These are phyloP conservation scores for Aspergillus phoenicis DNA, from an alignment of 2,329 filamentous ascomycete species.

Conservation along the genomic window DNA sequence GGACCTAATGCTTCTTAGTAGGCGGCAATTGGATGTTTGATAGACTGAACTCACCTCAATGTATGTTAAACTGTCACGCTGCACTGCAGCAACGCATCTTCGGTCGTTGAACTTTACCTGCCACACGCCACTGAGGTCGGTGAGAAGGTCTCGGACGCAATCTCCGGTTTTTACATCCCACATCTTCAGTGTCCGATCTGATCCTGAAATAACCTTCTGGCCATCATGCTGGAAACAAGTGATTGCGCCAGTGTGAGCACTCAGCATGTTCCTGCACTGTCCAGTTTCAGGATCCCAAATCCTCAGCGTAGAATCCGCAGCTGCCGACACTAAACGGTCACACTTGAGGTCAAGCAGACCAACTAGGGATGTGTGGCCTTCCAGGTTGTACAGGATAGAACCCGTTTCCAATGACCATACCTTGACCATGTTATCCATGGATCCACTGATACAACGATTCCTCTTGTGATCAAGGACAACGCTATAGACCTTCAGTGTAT, in stretches of 20 bases:
- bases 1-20: conserved; percentile 64
- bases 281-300: conserved; percentile 97
- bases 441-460: conserved; percentile 94
- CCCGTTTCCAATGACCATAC: conserved; percentile 95
- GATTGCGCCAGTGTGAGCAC: conserved; percentile 93
- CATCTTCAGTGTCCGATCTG: conserved; percentile 95
- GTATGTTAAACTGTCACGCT: conserved; percentile 88
- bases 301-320: conserved; percentile 89
- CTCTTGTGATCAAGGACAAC: conserved; percentile 90
- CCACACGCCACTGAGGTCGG: conserved; percentile 95
- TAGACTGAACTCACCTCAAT: conserved; percentile 73
- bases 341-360: conserved; percentile 87
- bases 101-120: conserved; percentile 97
- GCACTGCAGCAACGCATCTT: conserved; percentile 92
- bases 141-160: conserved; percentile 88
- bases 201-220: conserved; percentile 94
- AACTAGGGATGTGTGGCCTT: conserved; percentile 90
- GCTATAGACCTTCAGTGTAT: conserved; percentile 93
- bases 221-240: conserved; percentile 98
- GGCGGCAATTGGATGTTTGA: conserved; percentile 5
- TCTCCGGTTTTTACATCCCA: conserved; percentile 94
- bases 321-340: conserved; percentile 88
- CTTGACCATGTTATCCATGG: conserved; percentile 97
- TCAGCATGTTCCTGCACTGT: conserved; percentile 84
- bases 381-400: conserved; percentile 80